Conservation (phyloP, 164 flowering plant genomes). For the Platanus orientalis region DNA sequence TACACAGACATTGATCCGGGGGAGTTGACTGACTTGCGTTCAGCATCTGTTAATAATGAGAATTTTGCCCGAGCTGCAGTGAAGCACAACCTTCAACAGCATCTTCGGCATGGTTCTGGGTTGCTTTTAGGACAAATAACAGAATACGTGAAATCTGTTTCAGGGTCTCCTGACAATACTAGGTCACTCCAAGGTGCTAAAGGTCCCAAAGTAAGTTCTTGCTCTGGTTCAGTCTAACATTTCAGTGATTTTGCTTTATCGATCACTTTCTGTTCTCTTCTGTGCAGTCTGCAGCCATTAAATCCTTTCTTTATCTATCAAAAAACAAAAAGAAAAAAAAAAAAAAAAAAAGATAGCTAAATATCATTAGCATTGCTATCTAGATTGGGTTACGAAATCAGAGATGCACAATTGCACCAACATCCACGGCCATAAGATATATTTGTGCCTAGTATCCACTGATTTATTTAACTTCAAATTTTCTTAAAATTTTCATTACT, state of each 20-base stretch:
- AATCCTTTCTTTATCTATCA: too few relatives aligned
- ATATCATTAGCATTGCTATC: too few relatives aligned
- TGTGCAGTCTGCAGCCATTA: too few relatives aligned
- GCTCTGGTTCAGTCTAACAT: not conserved
- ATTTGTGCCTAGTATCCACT: too few relatives aligned
- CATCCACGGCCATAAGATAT: too few relatives aligned
- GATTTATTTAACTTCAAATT: too few relatives aligned
- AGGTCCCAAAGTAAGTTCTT: slow-evolving; percentile 63
- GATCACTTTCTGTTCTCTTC: too few relatives aligned
- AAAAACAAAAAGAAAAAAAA: too few relatives aligned
- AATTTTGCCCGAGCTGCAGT: slow-evolving; percentile 81
- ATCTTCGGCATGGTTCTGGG: slow-evolving; percentile 70
- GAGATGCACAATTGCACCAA: too few relatives aligned
- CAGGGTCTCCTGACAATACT: slow-evolving; percentile 14
- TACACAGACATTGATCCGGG: slow-evolving; percentile 76
- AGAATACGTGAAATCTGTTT: slow-evolving; percentile 45
- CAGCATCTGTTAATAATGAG: slow-evolving; percentile 90
- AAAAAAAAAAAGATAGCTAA: too few relatives aligned
- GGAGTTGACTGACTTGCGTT: slow-evolving; percentile 82
- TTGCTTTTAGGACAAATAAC: slow-evolving; percentile 53
- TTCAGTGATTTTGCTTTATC: not conserved
- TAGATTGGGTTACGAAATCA: too few relatives aligned
- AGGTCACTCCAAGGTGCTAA: slow-evolving; percentile 29
- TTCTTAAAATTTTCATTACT: too few relatives aligned
- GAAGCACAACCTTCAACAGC: slow-evolving; percentile 50